phyloP scores from a whole-genome alignment of 768 basidiomycete species.

The Leccinum imitatum region DNA sequence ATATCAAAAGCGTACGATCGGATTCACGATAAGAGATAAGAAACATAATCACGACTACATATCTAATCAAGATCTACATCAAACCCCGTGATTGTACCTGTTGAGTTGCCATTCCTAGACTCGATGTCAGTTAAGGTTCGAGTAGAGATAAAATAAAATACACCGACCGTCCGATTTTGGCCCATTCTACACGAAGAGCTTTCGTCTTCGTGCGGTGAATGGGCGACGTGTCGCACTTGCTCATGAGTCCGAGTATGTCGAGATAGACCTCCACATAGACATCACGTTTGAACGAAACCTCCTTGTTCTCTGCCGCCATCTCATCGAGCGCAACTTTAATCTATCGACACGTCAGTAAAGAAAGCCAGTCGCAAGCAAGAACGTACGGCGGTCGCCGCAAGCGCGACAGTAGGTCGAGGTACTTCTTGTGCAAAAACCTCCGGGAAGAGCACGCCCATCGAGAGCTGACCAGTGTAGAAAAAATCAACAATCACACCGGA shows the following conservation, averaged over 20 bases:
- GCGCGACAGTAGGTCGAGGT: neutral
- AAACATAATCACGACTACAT: no score
- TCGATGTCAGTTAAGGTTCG: no score
- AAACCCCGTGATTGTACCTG: neutral
- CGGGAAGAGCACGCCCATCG: no score
- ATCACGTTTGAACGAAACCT: constrained; percentile 9
- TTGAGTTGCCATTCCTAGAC: neutral
- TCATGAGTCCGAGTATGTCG: neutral
- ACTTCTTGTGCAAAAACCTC: neutral
- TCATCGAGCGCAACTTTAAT: constrained; percentile 5
- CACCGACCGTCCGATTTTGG: neutral
- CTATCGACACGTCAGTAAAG: neutral
- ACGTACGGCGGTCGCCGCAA: constrained; percentile 1
- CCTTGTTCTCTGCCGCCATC: neutral
- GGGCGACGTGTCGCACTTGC: neutral
- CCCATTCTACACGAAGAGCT: neutral
- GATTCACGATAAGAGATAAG: no score
- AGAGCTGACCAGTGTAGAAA: no score
- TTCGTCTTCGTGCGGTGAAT: neutral
- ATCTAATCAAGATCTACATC: neutral
- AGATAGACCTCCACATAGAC: neutral
- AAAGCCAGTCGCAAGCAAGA: no score
- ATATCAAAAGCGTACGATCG: no score
- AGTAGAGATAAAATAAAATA: no score
- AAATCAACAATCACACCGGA: no score